These are phyloP conservation scores for Diaporthe ampelina DNA, from an alignment of 2,329 filamentous ascomycete genomes.

Conservation along the genomic window DNA sequence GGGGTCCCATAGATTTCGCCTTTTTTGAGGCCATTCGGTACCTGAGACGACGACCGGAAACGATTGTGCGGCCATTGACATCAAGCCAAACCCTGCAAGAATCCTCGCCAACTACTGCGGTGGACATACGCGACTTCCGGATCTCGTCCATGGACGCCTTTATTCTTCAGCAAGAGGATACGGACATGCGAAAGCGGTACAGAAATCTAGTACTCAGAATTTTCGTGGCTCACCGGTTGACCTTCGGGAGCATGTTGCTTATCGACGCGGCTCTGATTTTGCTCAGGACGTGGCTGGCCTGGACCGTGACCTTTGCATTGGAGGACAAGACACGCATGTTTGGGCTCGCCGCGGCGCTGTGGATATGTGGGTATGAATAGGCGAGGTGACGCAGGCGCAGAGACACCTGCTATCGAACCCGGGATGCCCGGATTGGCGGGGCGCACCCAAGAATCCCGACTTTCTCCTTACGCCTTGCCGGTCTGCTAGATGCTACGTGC, in stretches of 20 bases:
- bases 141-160: constrained; percentile 67
- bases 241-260: constrained; percentile 54
- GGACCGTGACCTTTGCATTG: constrained; percentile 44
- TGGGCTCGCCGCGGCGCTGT: constrained; percentile 20
- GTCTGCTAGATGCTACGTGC: neutral
- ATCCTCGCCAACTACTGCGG: constrained; percentile 39
- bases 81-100: constrained; percentile 49
- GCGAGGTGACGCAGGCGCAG: constrained; percentile 11
- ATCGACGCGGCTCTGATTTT: constrained; percentile 52
- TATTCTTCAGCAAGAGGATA: constrained; percentile 54
- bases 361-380: constrained; percentile 20
- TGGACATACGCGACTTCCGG: constrained; percentile 62
- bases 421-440: neutral
- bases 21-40: constrained; percentile 60
- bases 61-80: constrained; percentile 57
- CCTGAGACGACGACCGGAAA: constrained; percentile 58
- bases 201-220: constrained; percentile 54
- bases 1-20: constrained; percentile 54
- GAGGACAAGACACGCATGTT: constrained; percentile 31
- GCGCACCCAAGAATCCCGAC: neutral
- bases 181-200: constrained; percentile 52
- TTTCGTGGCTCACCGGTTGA: constrained; percentile 60
- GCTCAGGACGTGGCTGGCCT: constrained; percentile 52
- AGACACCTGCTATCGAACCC: neutral
- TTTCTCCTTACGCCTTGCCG: neutral